phyloP scores from a whole-genome alignment of 1,284 basidiomycete genomes.

The Kalmanozyma brasiliensis region DNA sequence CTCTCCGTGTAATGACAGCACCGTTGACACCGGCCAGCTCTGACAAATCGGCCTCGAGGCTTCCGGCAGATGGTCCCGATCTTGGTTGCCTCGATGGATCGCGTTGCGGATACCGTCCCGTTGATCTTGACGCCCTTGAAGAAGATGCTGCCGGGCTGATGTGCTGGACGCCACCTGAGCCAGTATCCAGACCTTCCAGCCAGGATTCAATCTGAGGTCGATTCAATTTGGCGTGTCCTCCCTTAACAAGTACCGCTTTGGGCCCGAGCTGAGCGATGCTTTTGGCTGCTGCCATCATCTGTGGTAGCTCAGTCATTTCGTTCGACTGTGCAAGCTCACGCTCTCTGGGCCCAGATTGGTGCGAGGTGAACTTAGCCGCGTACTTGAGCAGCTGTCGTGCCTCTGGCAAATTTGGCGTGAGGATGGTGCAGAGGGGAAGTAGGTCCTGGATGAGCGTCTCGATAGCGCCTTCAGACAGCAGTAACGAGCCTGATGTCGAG shows the following conservation, averaged over 20 bases:
- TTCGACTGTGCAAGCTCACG: constrained; percentile 25
- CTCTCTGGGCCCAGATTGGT: constrained; percentile 19
- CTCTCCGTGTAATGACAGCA: constrained; percentile 18
- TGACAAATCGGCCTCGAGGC: constrained; percentile 10
- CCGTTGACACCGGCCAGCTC: constrained; percentile 37
- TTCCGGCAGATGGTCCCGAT: background rate
- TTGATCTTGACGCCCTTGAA: background rate
- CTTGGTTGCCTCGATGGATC: background rate
- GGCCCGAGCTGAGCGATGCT: constrained; percentile 73
- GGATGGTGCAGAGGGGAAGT: constrained; percentile 78
- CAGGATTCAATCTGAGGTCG: constrained; percentile 20
- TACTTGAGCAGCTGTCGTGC: constrained; percentile 75
- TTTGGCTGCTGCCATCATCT: constrained; percentile 71
- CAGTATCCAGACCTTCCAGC: constrained; percentile 7
- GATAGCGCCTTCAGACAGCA: constrained; percentile 79
- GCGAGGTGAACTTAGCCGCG: constrained; percentile 36
- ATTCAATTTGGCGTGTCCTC: constrained; percentile 77
- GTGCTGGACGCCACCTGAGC: background rate
- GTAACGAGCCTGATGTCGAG: constrained; percentile 86
- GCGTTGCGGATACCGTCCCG: constrained; percentile 26
- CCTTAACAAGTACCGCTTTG: constrained; percentile 82
- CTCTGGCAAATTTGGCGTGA: constrained; percentile 90
- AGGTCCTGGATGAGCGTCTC: constrained; percentile 74
- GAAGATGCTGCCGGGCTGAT: background rate
- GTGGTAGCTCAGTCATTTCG: constrained; percentile 22